phyloP scores from a whole-genome alignment of 2,329 filamentous ascomycete genomes.

The Colletotrichum shisoi region DNA sequence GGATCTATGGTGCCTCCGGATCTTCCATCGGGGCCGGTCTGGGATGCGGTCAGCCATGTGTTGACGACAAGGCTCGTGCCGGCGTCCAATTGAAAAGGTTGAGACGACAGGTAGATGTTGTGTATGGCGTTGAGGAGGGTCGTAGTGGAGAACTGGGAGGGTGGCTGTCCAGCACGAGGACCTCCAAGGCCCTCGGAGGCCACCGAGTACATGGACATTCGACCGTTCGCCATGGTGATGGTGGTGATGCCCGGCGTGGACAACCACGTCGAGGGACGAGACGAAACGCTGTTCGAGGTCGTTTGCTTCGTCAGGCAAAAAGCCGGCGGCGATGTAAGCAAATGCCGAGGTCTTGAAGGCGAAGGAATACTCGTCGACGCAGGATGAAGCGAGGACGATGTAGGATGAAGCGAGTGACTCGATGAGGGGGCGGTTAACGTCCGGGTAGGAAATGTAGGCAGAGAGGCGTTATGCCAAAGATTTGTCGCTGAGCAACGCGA shows the following conservation, averaged over 20 bases:
- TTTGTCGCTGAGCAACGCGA: constrained; percentile 37
- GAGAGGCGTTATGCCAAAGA: constrained; percentile 20
- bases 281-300: constrained; percentile 21
- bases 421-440: constrained; percentile 18
- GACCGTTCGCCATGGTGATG: constrained; percentile 62
- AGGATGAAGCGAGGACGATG: not conserved
- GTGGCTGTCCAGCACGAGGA: constrained; percentile 68
- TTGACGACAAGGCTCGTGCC: constrained; percentile 93
- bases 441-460: not conserved
- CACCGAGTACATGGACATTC: constrained; percentile 75
- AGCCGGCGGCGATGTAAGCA: constrained; percentile 7
- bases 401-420: constrained; percentile 16
- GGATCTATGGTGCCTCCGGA: constrained; percentile 81
- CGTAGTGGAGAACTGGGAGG: constrained; percentile 87
- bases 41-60: constrained; percentile 87
- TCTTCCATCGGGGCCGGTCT: constrained; percentile 72
- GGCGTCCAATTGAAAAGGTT: constrained; percentile 86
- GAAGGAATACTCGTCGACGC: constrained; percentile 13
- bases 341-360: constrained; percentile 19
- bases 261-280: constrained; percentile 47
- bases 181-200: constrained; percentile 69
- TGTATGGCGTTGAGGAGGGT: constrained; percentile 92
- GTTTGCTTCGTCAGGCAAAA: constrained; percentile 27
- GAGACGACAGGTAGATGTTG: constrained; percentile 81
- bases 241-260: constrained; percentile 51